These are phyloP conservation scores for Collybiopsis confluens DNA, from an alignment of 768 basidiomycete genomes.

Conservation along the genomic window DNA sequence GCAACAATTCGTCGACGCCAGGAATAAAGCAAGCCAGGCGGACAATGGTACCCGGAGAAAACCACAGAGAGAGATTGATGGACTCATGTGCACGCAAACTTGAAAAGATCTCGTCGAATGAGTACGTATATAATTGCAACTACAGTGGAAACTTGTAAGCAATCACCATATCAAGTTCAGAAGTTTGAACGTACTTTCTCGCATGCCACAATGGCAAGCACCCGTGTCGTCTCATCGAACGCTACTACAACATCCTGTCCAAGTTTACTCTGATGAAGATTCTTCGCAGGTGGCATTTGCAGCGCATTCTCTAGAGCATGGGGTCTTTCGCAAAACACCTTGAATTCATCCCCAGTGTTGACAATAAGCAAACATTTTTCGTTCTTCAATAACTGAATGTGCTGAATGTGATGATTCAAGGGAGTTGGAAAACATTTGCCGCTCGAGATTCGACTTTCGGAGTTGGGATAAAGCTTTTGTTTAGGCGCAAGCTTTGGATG, in stretches of 20 bases:
- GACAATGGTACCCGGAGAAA: conserved; percentile 24
- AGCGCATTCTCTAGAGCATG: conserved; percentile 28
- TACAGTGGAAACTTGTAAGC: too few relatives aligned
- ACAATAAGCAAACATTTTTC: conserved; percentile 39
- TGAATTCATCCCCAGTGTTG: conserved; percentile 28
- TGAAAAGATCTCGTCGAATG: conserved; percentile 40
- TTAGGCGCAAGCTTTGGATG: conserved; percentile 28
- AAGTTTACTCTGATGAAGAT: conserved; percentile 40
- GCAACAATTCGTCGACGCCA: conserved; percentile 48
- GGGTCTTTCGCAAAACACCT: conserved; percentile 35
- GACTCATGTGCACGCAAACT: conserved; percentile 36
- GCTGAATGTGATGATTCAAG: conserved; percentile 20
- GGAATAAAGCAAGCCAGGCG: conserved; percentile 37
- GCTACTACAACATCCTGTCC: conserved; percentile 41
- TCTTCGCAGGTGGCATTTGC: conserved; percentile 18
- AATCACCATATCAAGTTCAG: too few relatives aligned
- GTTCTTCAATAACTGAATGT: conserved; percentile 35
- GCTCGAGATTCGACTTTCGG: conserved; percentile 21
- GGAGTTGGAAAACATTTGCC: conserved; percentile 22
- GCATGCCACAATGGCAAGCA: conserved; percentile 40
- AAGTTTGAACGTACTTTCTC: conserved; percentile 36
- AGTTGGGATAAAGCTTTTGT: conserved; percentile 26
- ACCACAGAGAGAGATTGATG: conserved; percentile 41
- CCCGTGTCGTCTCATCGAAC: conserved; percentile 48
- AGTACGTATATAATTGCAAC: conserved; percentile 39